Evolutionary conservation across 345 rosid species (phyloP), one percentile per base, ranked within the genome.

Genomic region (Gossypium raimondii): DNA sequence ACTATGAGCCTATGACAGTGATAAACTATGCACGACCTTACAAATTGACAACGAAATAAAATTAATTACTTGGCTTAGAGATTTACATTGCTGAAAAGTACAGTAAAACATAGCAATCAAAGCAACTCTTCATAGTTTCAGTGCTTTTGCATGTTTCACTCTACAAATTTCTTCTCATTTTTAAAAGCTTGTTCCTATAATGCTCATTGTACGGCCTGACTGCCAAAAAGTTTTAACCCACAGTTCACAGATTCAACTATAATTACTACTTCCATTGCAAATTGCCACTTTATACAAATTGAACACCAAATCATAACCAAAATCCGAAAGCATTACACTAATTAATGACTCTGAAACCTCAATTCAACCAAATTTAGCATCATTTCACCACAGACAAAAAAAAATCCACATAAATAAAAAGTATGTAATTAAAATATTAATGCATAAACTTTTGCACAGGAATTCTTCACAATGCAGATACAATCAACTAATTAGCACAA

Each of bases 311-410:
- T 13, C 43, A 27, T 17, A 4, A 17, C 60, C 73, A 17, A 34
- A 29, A 51, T 27, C 22, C 8, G 14, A 51, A 29, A 69, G 55
- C 25, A 69, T 9, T 51, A 9, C 25, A 69, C 73, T 51, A 51
- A 50, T 69, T 9, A 17, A 3, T 5, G 5, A 27, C 45, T 50
- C 20, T 14, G 55, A 51, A 51, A 24, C 45, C 59, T 52, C 25
- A 11, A 52, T 53, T 52, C 72, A 68, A 68, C 14, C 58, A 68
- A 14, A 16, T 70, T 52, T 70, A 52, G 73, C 73, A 52, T 52
- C 47, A 34, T 52, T 53, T 70, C 47, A n/a, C 25, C 25, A 16
- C 16, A 29, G 10, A 52, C 9, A 17, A n/a, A 41, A 9, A 9
- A 34, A 11, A 50, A 63, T 41, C 16, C 18, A 64, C 13, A 47